Percentiles rank a stretch among this genome's conserved stretches.
Conservation (phyloP, 2,329 filamentous ascomycete species). For the Salinomyces thailandicus region DNA sequence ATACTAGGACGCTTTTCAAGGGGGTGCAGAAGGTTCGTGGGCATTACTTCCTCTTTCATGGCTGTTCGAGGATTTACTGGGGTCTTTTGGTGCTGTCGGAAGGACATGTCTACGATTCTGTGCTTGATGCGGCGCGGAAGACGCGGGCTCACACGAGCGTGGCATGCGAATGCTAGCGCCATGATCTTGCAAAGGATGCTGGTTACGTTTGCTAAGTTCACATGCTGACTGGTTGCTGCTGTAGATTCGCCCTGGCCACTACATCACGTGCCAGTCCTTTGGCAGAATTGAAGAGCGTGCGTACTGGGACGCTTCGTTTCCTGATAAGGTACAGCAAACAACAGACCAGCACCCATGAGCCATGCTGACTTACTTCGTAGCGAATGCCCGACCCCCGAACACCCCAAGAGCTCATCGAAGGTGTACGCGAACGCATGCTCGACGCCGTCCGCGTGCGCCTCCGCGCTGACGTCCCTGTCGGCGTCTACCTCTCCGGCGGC, state of each 20-base stretch:
- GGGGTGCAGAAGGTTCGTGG: conserved; percentile 34
- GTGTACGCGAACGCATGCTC: conserved; percentile 40
- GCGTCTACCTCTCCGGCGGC: conserved; percentile 47
- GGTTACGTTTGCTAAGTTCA: too few relatives aligned
- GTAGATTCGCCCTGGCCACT: conserved; percentile 37
- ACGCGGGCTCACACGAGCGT: too few relatives aligned
- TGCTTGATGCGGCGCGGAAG: too few relatives aligned
- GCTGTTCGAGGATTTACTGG: too few relatives aligned
- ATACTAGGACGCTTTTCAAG: conserved; percentile 41
- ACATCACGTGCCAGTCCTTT: conserved; percentile 32
- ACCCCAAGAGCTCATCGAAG: conserved; percentile 42
- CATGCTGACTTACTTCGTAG: not conserved
- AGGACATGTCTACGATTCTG: too few relatives aligned
- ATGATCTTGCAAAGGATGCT: too few relatives aligned
- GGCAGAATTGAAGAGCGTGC: conserved; percentile 30
- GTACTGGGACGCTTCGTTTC: conserved; percentile 47
- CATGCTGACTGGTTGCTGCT: not conserved
- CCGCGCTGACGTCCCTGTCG: conserved; percentile 48
- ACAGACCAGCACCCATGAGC: not conserved
- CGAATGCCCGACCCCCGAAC: conserved; percentile 30
- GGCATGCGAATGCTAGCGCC: too few relatives aligned
- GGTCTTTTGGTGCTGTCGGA: too few relatives aligned
- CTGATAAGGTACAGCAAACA: conserved; percentile 41
- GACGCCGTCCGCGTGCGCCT: conserved; percentile 45
- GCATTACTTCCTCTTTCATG: too few relatives aligned